Evolutionary conservation across 306 rosid species (phyloP), one percentile per base, ranked within the genome.

Genomic region (Sophora flavescens): DNA sequence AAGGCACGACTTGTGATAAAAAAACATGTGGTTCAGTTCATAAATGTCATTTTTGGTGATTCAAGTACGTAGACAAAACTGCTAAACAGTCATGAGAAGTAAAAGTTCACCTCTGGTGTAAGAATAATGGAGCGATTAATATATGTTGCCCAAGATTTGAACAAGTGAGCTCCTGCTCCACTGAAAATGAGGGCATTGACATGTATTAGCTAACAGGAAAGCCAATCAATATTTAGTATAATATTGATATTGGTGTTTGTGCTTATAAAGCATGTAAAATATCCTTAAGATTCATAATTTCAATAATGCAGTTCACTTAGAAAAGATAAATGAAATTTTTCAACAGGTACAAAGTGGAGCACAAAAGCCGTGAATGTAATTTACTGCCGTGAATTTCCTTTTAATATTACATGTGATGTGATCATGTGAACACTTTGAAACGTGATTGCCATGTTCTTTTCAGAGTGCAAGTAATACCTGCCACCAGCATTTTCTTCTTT

Each of bases 161-260:
- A 95, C 74, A 95, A 83, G 84, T 92, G 96, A 86, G 99, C 98
- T 80, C 99, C 99, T 70, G 91, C 93, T 41, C 99, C 98, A 79
- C 98, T 95, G 89, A 77, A 82, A 80, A 84, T 52, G 45, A 65
- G 44, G 28, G 12, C 81, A 74, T 9, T 52, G 44, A 72, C 65
- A 38, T 58, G 74, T 9, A 68, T 70, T 54, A 68, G 51, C 52
- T 30, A 79, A 47, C 30, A 54, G 44, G 70, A 64, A 58, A 39
- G 12, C 14, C 10, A 8, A 54, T 56, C 47, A 53, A 16, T 56
- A 48, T 6, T 36, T 2, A 39, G 52, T 65, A 32, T 17, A 44
- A 72, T 38, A 39, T 56, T 28, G 16, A 13, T 22, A 56, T 56
- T 54, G n/a, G n/a, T 26, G 16, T 10, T 41, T 4, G 35, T 44